phyloP scores from a whole-genome alignment of 495 filamentous ascomycete species.

The Astrothelium macrocarpum region DNA sequence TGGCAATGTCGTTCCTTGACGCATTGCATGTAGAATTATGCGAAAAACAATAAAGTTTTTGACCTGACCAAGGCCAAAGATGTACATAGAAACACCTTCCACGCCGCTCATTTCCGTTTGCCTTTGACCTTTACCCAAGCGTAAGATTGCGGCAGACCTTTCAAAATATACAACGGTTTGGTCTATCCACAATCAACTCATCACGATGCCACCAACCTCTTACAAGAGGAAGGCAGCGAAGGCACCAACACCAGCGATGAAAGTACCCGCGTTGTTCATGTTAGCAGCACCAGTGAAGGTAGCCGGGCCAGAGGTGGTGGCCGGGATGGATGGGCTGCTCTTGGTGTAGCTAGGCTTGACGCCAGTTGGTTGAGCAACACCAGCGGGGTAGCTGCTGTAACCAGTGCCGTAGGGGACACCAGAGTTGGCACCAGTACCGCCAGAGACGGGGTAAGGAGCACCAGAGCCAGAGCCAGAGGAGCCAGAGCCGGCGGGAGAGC shows the following conservation, averaged over 20 bases:
- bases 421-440: background rate
- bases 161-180: background rate
- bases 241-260: conserved; percentile 2
- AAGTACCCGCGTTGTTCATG: background rate
- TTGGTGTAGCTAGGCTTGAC: background rate
- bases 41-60: background rate
- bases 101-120: background rate
- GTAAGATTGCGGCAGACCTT: background rate
- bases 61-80: background rate
- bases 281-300: conserved; percentile 5
- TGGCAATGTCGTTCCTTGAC: background rate
- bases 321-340: background rate
- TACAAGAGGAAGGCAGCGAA: conserved; percentile 3
- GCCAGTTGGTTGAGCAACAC: background rate
- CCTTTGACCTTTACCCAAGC: background rate
- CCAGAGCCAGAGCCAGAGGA: background rate
- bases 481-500: background rate
- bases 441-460: conserved; percentile 1
- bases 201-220: background rate
- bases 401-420: background rate
- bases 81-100: background rate
- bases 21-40: background rate
- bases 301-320: conserved; percentile 2
- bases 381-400: background rate
- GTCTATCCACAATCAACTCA: background rate